Base-by-base conservation (phyloP, 2,329 filamentous ascomycete species). In the Gyromitra esculenta region DNA sequence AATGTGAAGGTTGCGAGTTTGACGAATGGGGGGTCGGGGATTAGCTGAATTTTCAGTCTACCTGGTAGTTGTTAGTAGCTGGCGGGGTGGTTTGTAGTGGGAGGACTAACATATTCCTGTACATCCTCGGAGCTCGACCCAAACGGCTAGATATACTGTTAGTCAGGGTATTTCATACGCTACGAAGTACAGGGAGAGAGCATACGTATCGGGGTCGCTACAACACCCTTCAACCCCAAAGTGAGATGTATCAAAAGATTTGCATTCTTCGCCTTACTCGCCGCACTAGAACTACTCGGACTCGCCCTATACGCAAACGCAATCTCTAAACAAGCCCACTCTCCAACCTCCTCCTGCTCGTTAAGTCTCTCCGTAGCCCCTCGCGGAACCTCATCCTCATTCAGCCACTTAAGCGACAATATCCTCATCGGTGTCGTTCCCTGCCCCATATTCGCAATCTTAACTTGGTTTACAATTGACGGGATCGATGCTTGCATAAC, bases 401-500 rank as follows among this genome's bases (percentile, higher is more conserved):
- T 50, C 21, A 81, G 62, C 56, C 79, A 80, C 39, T 77, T 73
- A 68, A 81, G 75, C 1, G 78, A 79, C 60, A 98, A 87, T 66
- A 98, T 92, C 7, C 95, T 90, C 72, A 98, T 86, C 0, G 96
- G 93, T 80, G 97, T 97, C 83, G 88, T 93, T 37, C 96, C 96
- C 83, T 98, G 96, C 64, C 93, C 93, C 81, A 99, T 97, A 81
- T 97, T 94, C 76, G 94, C 94, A 25, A 98, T 93, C 79, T 95
- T 92, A 59, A 99, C 94, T 79, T 97, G 96, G 83, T 98, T 94
- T 79, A 99, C 94, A 50, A 98, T 86, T 1, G 91, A 90, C 0
- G 96, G 96, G 0, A 97, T 92, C 0, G 93, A 97, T 21, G 94
- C 95, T 83, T 96, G 94, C 95, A 98, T 98, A 79, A 98, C 92